Evolutionary conservation across 257 asterid species (phyloP), one percentile per base, ranked within the genome.

Genomic region (Solanum paucissectum): DNA sequence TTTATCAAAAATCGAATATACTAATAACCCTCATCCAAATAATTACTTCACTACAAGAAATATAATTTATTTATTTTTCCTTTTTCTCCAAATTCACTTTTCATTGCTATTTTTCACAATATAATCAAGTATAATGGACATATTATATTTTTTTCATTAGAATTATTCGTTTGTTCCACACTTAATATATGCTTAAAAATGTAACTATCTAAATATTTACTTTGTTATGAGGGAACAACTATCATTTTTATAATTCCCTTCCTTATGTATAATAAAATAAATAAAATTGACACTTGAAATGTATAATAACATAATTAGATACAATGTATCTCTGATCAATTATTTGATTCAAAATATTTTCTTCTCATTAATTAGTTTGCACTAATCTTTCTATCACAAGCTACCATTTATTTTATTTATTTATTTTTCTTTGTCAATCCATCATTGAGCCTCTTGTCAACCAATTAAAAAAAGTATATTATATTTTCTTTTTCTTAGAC

Each of bases 361-460:
- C 37, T 77, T 77, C 62, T 79, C 64, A 79, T 14, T 25, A 79
- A 79, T 14, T 25, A 79, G 64, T 25, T 8, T 79, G 64, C 84
- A 25, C 62, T 44, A 79, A 25, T 79, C 84, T 25, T 12, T 25
- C 38, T 44, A 27, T 79, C 7, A 5, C 37, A 42, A 79, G 84
- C 38, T 42, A 44, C 38, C 9, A 14, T 42, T 42, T 44, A 79
- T 79, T 77, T 40, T 2, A 27, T 12, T 37, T 76, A 7, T 13
- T 79, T 25, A 5, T 4, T 16, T 20, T 27, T 44, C 16, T 27
- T 42, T 44, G 84, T 25, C 64, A 79, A 44, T 25, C 36, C 38
- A 79, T 79, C 84, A 44, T 79, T 79, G 38, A 77, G 14, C 38
- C 37, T 79, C 64, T 44, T 27, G 83, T 76, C 60, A 38, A 76